These are phyloP conservation scores for Fusarium sp. DNA, from an alignment of 2,329 filamentous ascomycete species.

Conservation along the genomic window DNA sequence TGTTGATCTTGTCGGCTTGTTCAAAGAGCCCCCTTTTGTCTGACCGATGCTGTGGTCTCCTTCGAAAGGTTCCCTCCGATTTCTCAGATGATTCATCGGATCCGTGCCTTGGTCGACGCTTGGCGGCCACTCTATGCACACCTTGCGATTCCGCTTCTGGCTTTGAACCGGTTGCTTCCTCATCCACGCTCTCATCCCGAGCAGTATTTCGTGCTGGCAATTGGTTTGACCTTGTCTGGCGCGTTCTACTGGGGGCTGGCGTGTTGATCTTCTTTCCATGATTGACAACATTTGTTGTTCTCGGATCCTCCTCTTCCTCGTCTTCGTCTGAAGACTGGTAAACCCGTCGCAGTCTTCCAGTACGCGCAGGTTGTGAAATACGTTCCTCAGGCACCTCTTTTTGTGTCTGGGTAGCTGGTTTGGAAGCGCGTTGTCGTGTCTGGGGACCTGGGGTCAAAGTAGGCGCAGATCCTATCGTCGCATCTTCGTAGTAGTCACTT, in stretches of 20 bases:
- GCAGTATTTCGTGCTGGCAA: background rate
- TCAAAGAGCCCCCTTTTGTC: conserved; percentile 19
- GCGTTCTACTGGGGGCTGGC: conserved; percentile 27
- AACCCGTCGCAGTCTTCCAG: background rate
- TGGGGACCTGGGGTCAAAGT: conserved; percentile 11
- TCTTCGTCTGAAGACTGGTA: conserved; percentile 1
- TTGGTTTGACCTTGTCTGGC: conserved; percentile 3
- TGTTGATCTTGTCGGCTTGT: background rate
- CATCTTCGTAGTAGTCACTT: conserved; percentile 52
- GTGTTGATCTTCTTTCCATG: conserved; percentile 34
- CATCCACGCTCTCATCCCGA: background rate
- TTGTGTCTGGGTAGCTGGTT: background rate
- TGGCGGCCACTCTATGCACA: too few species aligned
- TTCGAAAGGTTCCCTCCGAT: background rate
- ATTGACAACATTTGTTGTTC: background rate
- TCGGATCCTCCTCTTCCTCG: conserved; percentile 10
- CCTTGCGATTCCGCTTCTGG: background rate
- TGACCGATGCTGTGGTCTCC: background rate
- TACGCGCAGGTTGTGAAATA: conserved; percentile 1
- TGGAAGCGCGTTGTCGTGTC: background rate
- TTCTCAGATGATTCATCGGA: background rate
- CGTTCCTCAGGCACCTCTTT: background rate
- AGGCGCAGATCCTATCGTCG: conserved; percentile 51
- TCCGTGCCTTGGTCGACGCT: background rate
- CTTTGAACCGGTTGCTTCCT: background rate